These are phyloP conservation scores for Phallus indusiatus DNA, from an alignment of 768 basidiomycete species.

Conservation along the genomic window DNA sequence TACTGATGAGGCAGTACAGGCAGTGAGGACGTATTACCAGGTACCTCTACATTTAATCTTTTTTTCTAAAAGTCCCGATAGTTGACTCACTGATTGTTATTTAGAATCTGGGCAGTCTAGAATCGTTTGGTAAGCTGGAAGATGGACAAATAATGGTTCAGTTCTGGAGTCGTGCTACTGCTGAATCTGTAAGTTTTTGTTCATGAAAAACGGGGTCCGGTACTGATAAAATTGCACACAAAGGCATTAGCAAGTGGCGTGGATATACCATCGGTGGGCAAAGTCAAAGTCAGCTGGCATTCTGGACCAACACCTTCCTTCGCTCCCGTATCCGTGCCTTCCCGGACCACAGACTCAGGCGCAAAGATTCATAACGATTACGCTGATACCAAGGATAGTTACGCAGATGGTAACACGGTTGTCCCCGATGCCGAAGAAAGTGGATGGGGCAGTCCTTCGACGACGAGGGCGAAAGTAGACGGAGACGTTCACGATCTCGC, in stretches of 20 bases:
- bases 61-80: no score
- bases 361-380: background rate
- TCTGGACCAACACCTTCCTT: conserved; percentile 20
- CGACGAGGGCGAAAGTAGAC: conserved; percentile 6
- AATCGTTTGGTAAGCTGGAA: conserved; percentile 48
- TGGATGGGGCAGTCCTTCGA: conserved; percentile 7
- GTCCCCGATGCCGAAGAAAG: background rate
- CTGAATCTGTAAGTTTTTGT: conserved; percentile 54
- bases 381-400: background rate
- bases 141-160: conserved; percentile 51
- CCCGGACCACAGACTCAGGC: background rate
- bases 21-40: conserved; percentile 79
- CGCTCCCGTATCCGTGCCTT: background rate
- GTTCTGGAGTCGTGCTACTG: conserved; percentile 63
- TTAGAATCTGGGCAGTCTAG: conserved; percentile 66
- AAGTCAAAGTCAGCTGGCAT: conserved; percentile 62
- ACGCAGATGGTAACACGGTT: background rate
- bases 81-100: background rate
- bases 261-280: conserved; percentile 55
- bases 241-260: conserved; percentile 67
- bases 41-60: conserved; percentile 26
- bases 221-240: conserved; percentile 10
- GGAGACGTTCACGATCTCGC: conserved; percentile 7
- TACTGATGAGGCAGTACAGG: conserved; percentile 37
- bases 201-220: background rate